Base-by-base conservation (phyloP, 192 early-diverging fungal species). In the Podila horticola region DNA sequence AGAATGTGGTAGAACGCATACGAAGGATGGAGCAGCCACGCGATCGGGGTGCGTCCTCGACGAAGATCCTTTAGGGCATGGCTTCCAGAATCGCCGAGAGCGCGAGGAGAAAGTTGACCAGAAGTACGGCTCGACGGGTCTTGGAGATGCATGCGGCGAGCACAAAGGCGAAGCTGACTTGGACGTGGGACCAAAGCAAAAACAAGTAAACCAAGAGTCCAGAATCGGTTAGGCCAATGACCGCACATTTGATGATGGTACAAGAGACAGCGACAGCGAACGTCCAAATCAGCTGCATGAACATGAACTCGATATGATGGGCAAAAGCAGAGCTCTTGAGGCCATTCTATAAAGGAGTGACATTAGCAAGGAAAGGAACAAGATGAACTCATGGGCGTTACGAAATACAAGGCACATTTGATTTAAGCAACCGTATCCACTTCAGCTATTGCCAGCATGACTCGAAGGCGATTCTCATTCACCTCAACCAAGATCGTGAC, bases 391-490 rank as follows among this genome's bases (percentile, higher is more conserved):
- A 41, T 41, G 38, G 9, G 38, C 38, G 33, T 34, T 34, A 7
- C 33, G 33, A 30, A 34, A 41, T 12, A 41, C 9, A 41, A 10
- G 10, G 9, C 9, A 12, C 38, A 12, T 41, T 41, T 41, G 38
- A 41, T 41, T 34, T 41, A 10, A 33, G 29, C 60, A 62, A 13
- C 19, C 29, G 31, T 1, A 41, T 12, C 38, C 10, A 48, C 62
- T 13, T 57, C 57, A 64, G 72, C 76, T 70, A 79, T 79, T 20
- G 76, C 76, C 76, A 79, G 72, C 76, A 79, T 79, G 64, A 72
- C 64, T 12, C 70, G 69, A 30, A 72, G 76, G 1, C 66, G 62
- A n/a, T 79, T 70, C 33, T 79, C 76, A 38, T 79, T 79, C 36
- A 72, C 76, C 24, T 79, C 64, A 15, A 79, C 76, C 59, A 79